These are phyloP conservation scores for Erysimum cheiranthoides DNA, from an alignment of 345 rosid species.

Conservation along the genomic window DNA sequence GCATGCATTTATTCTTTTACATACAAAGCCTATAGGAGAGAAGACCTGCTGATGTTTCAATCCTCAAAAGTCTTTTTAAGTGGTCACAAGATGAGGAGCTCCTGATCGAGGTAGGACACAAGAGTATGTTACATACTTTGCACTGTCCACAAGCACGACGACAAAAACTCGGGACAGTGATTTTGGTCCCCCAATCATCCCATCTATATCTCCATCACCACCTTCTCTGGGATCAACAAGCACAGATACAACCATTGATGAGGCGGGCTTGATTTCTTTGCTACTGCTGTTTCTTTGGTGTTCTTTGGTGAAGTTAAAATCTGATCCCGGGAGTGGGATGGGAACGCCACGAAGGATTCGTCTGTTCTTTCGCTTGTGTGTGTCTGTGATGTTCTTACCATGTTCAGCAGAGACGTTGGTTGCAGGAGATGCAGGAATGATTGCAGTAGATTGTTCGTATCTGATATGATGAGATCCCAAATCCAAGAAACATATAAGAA, in stretches of 20 bases:
- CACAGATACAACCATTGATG: constrained; percentile 92
- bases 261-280: constrained; percentile 65
- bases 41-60: constrained; percentile 17
- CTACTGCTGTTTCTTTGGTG: constrained; percentile 47
- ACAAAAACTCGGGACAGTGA: constrained; percentile 89
- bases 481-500: no score
- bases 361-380: constrained; percentile 62
- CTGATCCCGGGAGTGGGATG: constrained; percentile 57
- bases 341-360: constrained; percentile 73
- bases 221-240: constrained; percentile 96
- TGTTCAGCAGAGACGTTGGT: constrained; percentile 56
- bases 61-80: constrained; percentile 46
- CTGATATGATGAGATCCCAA: no score
- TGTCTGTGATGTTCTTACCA: constrained; percentile 52
- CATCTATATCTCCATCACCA: constrained; percentile 75
- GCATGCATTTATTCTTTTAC: constrained; percentile 41
- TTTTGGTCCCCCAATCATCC: constrained; percentile 68
- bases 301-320: constrained; percentile 60
- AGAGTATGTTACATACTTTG: constrained; percentile 95
- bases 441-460: constrained; percentile 40
- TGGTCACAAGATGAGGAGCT: constrained; percentile 75
- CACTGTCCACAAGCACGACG: constrained; percentile 87
- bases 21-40: constrained; percentile 36
- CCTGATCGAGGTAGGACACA: constrained; percentile 78
- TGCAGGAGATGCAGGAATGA: constrained; percentile 73